Conservation (phyloP, 352 stramenopile genomes). For the Pythium phragmiticola region DNA sequence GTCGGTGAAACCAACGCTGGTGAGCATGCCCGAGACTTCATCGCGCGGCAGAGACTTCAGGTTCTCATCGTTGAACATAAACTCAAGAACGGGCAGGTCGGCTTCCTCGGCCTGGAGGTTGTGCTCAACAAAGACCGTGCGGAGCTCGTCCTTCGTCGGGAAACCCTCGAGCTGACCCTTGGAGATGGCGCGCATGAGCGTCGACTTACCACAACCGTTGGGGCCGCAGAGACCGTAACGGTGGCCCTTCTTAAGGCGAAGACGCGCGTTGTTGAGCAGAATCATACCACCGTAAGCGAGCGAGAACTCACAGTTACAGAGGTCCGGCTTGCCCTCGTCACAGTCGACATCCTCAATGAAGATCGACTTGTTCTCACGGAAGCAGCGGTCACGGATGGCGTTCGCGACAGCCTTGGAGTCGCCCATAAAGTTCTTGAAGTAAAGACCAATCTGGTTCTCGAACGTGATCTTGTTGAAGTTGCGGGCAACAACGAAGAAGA, state of each 20-base stretch:
- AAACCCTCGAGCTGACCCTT: slow-evolving; percentile 96
- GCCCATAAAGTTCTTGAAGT: slow-evolving; percentile 87
- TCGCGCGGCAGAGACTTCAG: slow-evolving; percentile 87
- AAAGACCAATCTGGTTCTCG: slow-evolving; percentile 88
- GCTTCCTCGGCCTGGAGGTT: slow-evolving; percentile 92
- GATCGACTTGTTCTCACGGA: slow-evolving; percentile 90
- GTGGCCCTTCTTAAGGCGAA: slow-evolving; percentile 90
- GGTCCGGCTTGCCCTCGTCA: slow-evolving; percentile 95
- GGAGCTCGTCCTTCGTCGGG: slow-evolving; percentile 92
- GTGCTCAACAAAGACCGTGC: slow-evolving; percentile 97
- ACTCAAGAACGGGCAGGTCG: slow-evolving; percentile 83
- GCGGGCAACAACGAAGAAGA: slow-evolving; percentile 85
- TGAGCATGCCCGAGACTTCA: slow-evolving; percentile 91
- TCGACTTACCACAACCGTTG: slow-evolving; percentile 94
- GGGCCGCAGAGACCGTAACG: slow-evolving; percentile 94
- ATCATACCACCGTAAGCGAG: slow-evolving; percentile 95
- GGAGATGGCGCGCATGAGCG: slow-evolving; percentile 95
- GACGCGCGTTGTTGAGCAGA: slow-evolving; percentile 89
- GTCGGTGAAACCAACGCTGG: slow-evolving; percentile 91
- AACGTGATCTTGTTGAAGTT: slow-evolving; percentile 96
- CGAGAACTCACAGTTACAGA: slow-evolving; percentile 99
- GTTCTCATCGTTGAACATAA: slow-evolving; percentile 87
- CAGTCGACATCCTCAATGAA: slow-evolving; percentile 96
- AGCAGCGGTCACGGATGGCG: slow-evolving; percentile 82
- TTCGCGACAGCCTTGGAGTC: slow-evolving; percentile 61